A percentile compares a stretch with the other conserved stretches of the same genome.
Conservation (phyloP, 495 filamentous ascomycete species). For the Rhypophila decipiens region DNA sequence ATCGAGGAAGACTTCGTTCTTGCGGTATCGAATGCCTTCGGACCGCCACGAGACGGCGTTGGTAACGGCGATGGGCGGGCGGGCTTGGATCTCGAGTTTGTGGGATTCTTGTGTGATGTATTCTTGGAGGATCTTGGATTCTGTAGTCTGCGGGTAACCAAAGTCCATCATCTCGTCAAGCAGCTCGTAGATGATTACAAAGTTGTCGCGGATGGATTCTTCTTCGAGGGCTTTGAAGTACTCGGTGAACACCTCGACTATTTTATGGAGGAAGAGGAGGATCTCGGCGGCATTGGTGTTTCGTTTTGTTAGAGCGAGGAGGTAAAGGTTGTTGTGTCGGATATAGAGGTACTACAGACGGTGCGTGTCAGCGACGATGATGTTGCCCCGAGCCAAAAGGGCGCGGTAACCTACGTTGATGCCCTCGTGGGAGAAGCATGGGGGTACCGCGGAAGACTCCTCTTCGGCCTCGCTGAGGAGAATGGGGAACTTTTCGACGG, state of each 20-base stretch:
- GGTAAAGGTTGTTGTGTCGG: slow-evolving; percentile 97
- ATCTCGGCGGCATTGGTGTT: slow-evolving; percentile 99
- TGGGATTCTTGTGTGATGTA: slow-evolving; percentile 99
- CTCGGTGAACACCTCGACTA: slow-evolving; percentile 98
- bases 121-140: slow-evolving; percentile 98
- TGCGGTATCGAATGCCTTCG: slow-evolving; percentile 97
- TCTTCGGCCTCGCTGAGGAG: slow-evolving; percentile 98
- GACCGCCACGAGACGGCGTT: slow-evolving; percentile 98
- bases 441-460: slow-evolving; percentile 94
- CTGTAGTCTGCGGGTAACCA: slow-evolving; percentile 97
- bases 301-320: slow-evolving; percentile 95
- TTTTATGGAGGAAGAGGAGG: slow-evolving; percentile 93
- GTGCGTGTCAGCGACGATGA: slow-evolving; percentile 1
- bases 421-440: slow-evolving; percentile 97
- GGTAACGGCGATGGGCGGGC: slow-evolving; percentile 98
- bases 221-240: slow-evolving; percentile 99
- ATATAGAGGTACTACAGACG: slow-evolving; percentile 89
- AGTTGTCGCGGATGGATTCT: slow-evolving; percentile 99
- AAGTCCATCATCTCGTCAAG: slow-evolving; percentile 99
- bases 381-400: neutral
- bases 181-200: slow-evolving; percentile 98
- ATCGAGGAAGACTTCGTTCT: slow-evolving; percentile 98
- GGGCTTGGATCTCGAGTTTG: slow-evolving; percentile 94
- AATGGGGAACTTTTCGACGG: slow-evolving; percentile 96
- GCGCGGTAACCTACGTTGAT: slow-evolving; percentile 68